Evolutionary conservation across 202 grass and related monocot genomes (phyloP).

Genomic region (Panicum hallii): DNA sequence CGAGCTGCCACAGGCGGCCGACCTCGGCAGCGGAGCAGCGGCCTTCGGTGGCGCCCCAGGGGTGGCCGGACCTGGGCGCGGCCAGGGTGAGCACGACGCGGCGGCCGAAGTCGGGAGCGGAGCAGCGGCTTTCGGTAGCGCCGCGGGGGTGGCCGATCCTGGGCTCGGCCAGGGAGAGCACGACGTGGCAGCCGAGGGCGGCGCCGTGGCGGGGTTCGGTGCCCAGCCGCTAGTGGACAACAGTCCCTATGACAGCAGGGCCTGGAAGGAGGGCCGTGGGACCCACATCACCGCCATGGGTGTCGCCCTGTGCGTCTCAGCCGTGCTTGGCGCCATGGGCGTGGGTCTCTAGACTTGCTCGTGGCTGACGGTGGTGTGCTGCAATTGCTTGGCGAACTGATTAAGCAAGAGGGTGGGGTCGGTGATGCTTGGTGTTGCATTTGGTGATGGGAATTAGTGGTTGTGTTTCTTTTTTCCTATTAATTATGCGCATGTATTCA

Average conservation of each 20-base stretch:
- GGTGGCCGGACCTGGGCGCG: constrained; percentile 1
- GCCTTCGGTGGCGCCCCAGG: background rate
- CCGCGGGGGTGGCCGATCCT: background rate
- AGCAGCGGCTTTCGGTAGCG: background rate
- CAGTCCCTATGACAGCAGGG: constrained; percentile 76
- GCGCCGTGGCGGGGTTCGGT: constrained; percentile 42
- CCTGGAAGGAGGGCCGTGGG: constrained; percentile 36
- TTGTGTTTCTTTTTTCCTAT: background rate
- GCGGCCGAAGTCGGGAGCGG: background rate
- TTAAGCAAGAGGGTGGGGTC: background rate
- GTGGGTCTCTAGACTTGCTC: background rate
- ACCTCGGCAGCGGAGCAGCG: background rate
- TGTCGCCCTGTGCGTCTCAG: background rate
- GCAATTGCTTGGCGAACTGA: background rate
- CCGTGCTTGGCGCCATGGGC: constrained; percentile 26
- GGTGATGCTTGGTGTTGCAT: background rate
- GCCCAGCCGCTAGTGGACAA: constrained; percentile 78
- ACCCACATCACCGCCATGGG: constrained; percentile 26
- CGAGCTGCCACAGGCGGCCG: constrained; percentile 35
- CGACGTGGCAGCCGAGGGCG: background rate
- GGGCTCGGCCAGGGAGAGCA: background rate
- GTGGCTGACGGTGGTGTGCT: background rate
- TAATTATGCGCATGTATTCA: background rate
- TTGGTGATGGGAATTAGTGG: background rate
- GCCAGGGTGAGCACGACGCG: constrained; percentile 1